Conservation (phyloP, 495 filamentous ascomycete genomes). For the Choiromyces venosus region DNA sequence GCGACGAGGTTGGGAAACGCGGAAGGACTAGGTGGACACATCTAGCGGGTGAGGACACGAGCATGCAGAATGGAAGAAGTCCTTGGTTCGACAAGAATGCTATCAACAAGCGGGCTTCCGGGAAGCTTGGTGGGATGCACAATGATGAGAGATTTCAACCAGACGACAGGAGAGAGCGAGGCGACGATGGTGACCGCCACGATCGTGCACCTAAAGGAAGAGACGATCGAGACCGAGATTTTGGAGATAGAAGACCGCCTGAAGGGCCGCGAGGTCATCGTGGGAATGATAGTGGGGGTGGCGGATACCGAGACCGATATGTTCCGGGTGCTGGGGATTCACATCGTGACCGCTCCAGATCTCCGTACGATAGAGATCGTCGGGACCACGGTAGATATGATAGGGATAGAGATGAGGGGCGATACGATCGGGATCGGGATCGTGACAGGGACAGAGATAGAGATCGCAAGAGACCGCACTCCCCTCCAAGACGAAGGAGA, state of each 20-base stretch:
- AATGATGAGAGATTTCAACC: slow-evolving; percentile 67
- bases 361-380: slow-evolving; percentile 36
- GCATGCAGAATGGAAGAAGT: slow-evolving; percentile 61
- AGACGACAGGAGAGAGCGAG: slow-evolving; percentile 50
- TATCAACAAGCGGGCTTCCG: slow-evolving; percentile 39
- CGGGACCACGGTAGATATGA: slow-evolving; percentile 23
- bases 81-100: slow-evolving; percentile 43
- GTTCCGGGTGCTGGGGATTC: neutral
- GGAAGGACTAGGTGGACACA: slow-evolving; percentile 87
- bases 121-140: slow-evolving; percentile 48
- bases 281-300: slow-evolving; percentile 12
- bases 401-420: slow-evolving; percentile 34
- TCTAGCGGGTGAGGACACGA: slow-evolving; percentile 86
- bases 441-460: slow-evolving; percentile 24
- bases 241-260: slow-evolving; percentile 30
- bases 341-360: slow-evolving; percentile 6
- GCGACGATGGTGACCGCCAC: slow-evolving; percentile 6
- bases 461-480: slow-evolving; percentile 28
- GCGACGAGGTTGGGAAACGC: slow-evolving; percentile 90
- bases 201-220: slow-evolving; percentile 23
- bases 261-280: slow-evolving; percentile 26
- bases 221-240: slow-evolving; percentile 13
- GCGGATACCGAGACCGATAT: slow-evolving; percentile 9
- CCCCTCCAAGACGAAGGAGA: slow-evolving; percentile 21
- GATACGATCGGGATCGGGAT: slow-evolving; percentile 39